Evolutionary conservation across 805 yeast species (phyloP).

Genomic region (Candida xyloterini): DNA sequence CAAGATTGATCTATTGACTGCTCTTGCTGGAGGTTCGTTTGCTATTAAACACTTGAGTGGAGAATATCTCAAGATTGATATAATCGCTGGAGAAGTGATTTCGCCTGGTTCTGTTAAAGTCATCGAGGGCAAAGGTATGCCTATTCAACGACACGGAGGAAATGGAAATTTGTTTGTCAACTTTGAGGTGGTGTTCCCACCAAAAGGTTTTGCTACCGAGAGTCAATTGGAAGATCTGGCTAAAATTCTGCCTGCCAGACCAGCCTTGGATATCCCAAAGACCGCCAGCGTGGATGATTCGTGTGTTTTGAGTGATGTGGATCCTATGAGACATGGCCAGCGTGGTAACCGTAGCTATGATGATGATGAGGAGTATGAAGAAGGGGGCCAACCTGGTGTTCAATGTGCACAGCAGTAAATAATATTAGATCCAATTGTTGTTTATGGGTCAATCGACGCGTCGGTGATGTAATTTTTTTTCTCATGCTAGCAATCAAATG

Average conservation of each 20-base stretch:
- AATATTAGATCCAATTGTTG: conserved; percentile 7
- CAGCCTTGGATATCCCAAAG: conserved; percentile 56
- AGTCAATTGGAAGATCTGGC: conserved; percentile 73
- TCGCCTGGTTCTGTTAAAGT: conserved; percentile 80
- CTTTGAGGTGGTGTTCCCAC: conserved; percentile 89
- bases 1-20: conserved; percentile 87
- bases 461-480: conserved; percentile 1
- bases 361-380: conserved; percentile 48
- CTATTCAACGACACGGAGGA: conserved; percentile 83
- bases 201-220: conserved; percentile 66
- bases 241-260: conserved; percentile 75
- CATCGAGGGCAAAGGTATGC: conserved; percentile 96
- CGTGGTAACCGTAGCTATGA: conserved; percentile 44
- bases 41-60: conserved; percentile 88
- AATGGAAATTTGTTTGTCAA: conserved; percentile 83
- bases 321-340: conserved; percentile 28
- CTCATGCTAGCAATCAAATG: background rate
- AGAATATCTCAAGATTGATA: conserved; percentile 78
- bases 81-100: conserved; percentile 90
- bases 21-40: conserved; percentile 94
- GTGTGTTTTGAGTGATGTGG: conserved; percentile 29
- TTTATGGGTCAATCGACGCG: conserved; percentile 7
- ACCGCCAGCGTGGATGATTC: conserved; percentile 75
- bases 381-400: conserved; percentile 65
- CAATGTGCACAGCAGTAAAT: conserved; percentile 91